These are phyloP conservation scores for Carnegiea gigantea DNA, from an alignment of 179 eudicot species.

Conservation along the genomic window DNA sequence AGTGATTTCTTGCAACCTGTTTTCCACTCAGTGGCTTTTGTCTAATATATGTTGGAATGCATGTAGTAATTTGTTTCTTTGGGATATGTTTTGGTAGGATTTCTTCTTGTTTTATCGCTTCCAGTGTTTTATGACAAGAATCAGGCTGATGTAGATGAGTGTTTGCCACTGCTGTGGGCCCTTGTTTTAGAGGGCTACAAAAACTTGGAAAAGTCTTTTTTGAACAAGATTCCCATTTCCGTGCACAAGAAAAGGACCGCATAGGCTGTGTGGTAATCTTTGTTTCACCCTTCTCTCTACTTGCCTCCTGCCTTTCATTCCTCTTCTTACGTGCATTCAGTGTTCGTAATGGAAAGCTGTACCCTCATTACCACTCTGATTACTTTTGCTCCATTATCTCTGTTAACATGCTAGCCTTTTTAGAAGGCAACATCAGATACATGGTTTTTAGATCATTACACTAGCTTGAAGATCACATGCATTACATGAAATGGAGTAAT, in stretches of 20 bases:
- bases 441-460: background rate
- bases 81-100: constrained; percentile 39
- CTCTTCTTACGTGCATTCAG: background rate
- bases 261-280: constrained; percentile 48
- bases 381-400: background rate
- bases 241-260: constrained; percentile 53
- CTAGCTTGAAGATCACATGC: background rate
- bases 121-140: constrained; percentile 76
- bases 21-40: background rate
- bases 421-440: background rate
- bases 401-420: background rate
- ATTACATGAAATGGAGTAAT: background rate
- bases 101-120: constrained; percentile 68
- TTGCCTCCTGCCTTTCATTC: background rate
- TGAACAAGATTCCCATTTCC: constrained; percentile 52
- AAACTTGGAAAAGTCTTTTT: constrained; percentile 26
- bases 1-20: constrained; percentile 25
- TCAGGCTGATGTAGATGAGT: constrained; percentile 68
- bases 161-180: constrained; percentile 40
- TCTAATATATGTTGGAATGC: background rate
- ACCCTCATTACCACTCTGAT: background rate
- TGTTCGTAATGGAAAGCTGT: background rate
- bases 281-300: background rate
- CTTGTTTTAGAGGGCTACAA: constrained; percentile 42
- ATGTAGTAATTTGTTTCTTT: constrained; percentile 14